Base-by-base conservation (phyloP, 352 stramenopile genomes). In the Phytophthora meadii region DNA sequence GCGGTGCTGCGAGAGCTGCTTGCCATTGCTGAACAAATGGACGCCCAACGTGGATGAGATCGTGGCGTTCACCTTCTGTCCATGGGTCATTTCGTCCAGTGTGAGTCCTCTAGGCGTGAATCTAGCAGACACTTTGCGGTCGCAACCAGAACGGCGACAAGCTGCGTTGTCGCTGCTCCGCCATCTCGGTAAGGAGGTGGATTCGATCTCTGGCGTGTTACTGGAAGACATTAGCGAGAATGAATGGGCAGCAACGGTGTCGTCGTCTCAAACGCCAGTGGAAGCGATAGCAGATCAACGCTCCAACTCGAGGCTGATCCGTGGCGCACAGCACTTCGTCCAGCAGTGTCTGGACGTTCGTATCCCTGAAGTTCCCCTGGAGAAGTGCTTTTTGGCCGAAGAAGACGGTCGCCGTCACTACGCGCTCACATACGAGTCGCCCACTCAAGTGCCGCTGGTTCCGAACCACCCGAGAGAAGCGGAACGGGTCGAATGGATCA, bases 291-390 rank as follows among this genome's bases (percentile, higher is more conserved):
- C 50, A 24, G 45, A 50, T 15, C 32, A 61, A 25, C 64, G 57
- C 15, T 63, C 51, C 2, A 54, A 51, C 37, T 66, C 64, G 56
- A 42, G 37, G 24, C 7, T 72, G 10, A 68, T 51, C 42, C 53
- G 60, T 14, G 53, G 54, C 0, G 71, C 64, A 3, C 76, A 84
- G 40, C 50, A 76, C 32, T 69, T 89, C 34, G 74, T 84, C 10
- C 77, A 89, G 48, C 77, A 87, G 45, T 89, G 80, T 37, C 75
- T 87, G 25, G 77, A 89, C 34, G 72, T 87, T 17, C 54, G 66
- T 0, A 59, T 89, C 12, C 36, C 62, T 0, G 77, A 89, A 42
- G 44, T 81, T 5, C 64, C 72, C 4, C 32, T 87, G 32, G 53
- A 74, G 1, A 49, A 68, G 17, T 89, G 80, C 14, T 14, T 72